These are phyloP conservation scores for Xylaria sp. DNA, from an alignment of 2,329 filamentous ascomycete genomes.

Conservation along the genomic window DNA sequence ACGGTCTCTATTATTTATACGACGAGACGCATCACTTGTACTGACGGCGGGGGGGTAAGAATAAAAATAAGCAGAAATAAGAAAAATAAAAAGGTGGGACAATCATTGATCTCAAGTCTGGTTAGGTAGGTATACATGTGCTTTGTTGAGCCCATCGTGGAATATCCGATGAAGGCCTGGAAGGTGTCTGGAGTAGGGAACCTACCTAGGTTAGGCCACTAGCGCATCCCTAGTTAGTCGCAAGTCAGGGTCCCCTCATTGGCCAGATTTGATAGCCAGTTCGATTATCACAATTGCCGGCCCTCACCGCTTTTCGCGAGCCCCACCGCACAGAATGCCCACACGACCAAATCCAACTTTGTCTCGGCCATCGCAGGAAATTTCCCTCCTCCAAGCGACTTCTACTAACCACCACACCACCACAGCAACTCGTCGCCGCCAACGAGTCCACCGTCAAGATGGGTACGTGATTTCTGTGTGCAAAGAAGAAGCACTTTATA, in stretches of 20 bases:
- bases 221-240: neutral
- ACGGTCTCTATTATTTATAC: no score
- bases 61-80: no score
- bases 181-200: no score
- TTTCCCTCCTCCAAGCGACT: constrained; percentile 31
- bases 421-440: constrained; percentile 48
- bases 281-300: constrained; percentile 47
- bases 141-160: no score
- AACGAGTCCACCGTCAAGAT: constrained; percentile 59
- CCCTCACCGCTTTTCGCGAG: constrained; percentile 53
- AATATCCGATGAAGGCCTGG: no score
- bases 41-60: no score
- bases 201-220: neutral
- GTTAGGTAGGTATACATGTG: no score
- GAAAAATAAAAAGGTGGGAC: no score
- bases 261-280: neutral
- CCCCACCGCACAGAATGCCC: constrained; percentile 41
- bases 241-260: neutral
- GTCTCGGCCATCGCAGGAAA: neutral
- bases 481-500: no score
- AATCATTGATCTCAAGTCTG: no score
- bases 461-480: constrained; percentile 63
- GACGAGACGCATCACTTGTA: no score
- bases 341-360: constrained; percentile 25
- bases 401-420: constrained; percentile 45